Evolutionary conservation across 495 filamentous ascomycete species (phyloP), one percentile per base, ranked within the genome.

Genomic region (Neurospora sp.): DNA sequence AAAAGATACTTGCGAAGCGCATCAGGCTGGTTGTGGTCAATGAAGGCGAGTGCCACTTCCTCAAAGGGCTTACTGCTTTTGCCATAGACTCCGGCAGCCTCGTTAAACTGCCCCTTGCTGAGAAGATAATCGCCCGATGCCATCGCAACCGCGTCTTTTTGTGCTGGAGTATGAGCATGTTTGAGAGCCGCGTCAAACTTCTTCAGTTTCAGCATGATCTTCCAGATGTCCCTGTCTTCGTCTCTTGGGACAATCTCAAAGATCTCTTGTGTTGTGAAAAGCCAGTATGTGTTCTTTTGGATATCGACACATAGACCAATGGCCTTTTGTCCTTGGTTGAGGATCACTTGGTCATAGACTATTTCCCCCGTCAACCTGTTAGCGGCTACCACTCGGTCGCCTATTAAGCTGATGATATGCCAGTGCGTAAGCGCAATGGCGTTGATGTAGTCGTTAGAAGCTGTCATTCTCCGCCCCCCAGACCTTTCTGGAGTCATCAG

Each of bases 31-130:
- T 90, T 90, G 73, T 91, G 89, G 78, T 98, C 94, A 72, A 98
- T 94, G 74, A 99, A 93, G 3, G 87, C 90, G 68, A 99, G 84
- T 69, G 94, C 94, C 45, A 98, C 96, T 76, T 99, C 93, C 77
- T 99, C 96, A 74, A 99, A 99, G 3, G 91, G 90, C 83, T 98
- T 98, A 76, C 91, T 97, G 83, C 95, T 98, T 82, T 92, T 93
- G 40, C 96, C 96, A 84, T 96, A 97, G 37, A 97, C 89, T 40
- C 86, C 88, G 12, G 96, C 96, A 17, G 96, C 96, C 79, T 98
- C 94, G 39, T 90, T 79, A 78, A 89, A 97, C 40, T 90, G 86
- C 12, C 93, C 92, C 82, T 93, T 93, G 71, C 85, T 87, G 53
- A 93, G 88, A 0, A 99, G 85, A 79, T 91, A 90, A 77, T 99